Evolutionary conservation across 1,139 yeast species (phyloP).

Genomic region (Zygosaccharomyces pseudobailii): DNA sequence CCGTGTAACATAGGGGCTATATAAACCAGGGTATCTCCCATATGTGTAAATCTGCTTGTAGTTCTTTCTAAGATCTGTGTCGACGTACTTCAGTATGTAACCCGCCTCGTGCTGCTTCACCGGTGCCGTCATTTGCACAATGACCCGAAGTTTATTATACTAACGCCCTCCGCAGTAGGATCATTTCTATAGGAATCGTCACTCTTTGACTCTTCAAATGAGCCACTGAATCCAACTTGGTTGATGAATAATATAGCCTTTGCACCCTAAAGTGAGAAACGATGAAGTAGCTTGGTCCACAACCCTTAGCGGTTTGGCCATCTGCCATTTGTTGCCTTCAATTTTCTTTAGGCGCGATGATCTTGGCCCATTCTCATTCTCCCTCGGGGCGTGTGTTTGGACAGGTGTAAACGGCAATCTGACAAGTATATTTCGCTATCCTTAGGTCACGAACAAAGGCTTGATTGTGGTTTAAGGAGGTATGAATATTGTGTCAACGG

Average conservation of each 20-base stretch:
- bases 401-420: conserved; percentile 99
- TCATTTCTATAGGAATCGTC: conserved; percentile 99
- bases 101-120: conserved; percentile 15
- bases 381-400: conserved; percentile 78
- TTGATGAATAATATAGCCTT: conserved; percentile 95
- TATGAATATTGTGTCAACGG: neutral
- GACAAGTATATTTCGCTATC: conserved; percentile 62
- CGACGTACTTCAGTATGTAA: conserved; percentile 74
- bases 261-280: conserved; percentile 87
- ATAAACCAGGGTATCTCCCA: neutral
- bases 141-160: conserved; percentile 18
- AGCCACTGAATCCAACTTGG: conserved; percentile 99
- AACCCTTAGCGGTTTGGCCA: conserved; percentile 78
- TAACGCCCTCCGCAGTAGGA: conserved; percentile 64
- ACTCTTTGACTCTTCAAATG: conserved; percentile 98
- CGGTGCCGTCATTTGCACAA: too few species aligned
- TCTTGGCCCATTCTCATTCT: conserved; percentile 87
- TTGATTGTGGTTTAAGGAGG: conserved; percentile 18
- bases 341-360: conserved; percentile 87
- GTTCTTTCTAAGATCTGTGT: conserved; percentile 40
- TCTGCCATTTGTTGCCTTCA: conserved; percentile 50
- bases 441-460: conserved; percentile 23
- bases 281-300: conserved; percentile 64
- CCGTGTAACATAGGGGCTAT: neutral
- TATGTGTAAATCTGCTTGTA: neutral